Percentiles rank a stretch among this genome's conserved stretches.
Evolutionary conservation across 345 rosid species (phyloP).

Genomic region (Theobroma cacao): DNA sequence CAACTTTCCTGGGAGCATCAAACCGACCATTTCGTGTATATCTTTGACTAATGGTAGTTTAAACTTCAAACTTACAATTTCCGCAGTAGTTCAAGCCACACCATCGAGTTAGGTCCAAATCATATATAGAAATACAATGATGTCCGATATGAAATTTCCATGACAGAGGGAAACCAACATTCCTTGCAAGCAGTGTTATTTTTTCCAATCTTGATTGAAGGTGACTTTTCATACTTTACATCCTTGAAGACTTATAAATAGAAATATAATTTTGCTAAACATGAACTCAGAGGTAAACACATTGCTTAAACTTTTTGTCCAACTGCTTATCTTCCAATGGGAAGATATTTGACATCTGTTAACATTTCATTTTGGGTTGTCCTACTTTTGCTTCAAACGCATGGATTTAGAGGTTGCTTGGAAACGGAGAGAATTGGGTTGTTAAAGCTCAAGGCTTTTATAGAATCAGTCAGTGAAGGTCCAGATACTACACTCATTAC

Average conservation of each 20-base stretch:
- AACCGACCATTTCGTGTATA: no score
- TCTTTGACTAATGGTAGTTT: no score
- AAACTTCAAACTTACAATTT: no score
- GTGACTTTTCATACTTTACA: no score
- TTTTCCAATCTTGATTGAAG: no score
- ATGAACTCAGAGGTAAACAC: neutral
- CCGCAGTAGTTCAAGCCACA: no score
- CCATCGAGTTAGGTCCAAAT: no score
- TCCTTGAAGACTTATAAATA: neutral
- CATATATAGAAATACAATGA: no score
- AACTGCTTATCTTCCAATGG: neutral
- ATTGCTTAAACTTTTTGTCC: neutral
- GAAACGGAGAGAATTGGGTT: constrained; percentile 25
- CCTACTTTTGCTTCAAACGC: neutral
- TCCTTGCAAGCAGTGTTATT: no score
- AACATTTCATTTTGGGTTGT: neutral
- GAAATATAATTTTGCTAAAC: neutral
- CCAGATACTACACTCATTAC: neutral
- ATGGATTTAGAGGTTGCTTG: neutral
- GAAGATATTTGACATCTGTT: neutral
- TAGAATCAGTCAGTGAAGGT: neutral
- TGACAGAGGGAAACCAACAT: no score
- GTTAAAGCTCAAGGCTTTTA: constrained; percentile 19
- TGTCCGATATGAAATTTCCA: no score
- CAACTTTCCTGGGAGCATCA: no score